Evolutionary conservation across 176 grass and related monocot genomes (phyloP).

Genomic region (Carex parvula): DNA sequence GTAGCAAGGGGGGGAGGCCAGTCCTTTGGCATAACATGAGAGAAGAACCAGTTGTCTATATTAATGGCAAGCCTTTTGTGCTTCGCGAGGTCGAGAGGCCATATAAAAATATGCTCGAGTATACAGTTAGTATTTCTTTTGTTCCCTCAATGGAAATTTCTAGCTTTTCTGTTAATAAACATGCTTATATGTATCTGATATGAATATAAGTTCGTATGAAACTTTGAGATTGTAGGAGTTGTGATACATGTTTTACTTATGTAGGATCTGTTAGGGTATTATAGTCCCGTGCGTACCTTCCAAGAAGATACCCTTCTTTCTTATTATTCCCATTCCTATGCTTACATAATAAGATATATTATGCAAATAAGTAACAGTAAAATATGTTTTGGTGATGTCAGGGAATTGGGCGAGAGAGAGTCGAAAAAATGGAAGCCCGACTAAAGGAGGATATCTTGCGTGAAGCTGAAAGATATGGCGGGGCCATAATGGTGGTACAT

Average conservation of each 20-base stretch:
- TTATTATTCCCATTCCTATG: neutral
- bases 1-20: constrained; percentile 71
- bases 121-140: constrained; percentile 53
- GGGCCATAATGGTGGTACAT: constrained; percentile 93
- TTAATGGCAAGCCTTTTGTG: constrained; percentile 97
- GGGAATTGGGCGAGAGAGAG: constrained; percentile 88
- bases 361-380: neutral
- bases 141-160: constrained; percentile 19
- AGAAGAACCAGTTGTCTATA: constrained; percentile 98
- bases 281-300: neutral
- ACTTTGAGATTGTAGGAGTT: neutral
- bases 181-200: neutral
- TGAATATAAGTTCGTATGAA: neutral
- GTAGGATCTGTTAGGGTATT: neutral
- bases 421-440: constrained; percentile 96
- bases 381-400: constrained; percentile 28
- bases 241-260: neutral
- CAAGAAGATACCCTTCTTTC: neutral
- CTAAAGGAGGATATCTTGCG: constrained; percentile 94
- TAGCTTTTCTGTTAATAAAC: neutral
- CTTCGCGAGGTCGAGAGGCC: constrained; percentile 97
- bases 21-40: constrained; percentile 99
- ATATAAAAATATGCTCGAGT: constrained; percentile 97
- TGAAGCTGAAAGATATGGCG: constrained; percentile 65
- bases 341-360: neutral